These are phyloP conservation scores for Astrothelium subdiscretum DNA, from an alignment of 495 filamentous ascomycete genomes.

Conservation along the genomic window DNA sequence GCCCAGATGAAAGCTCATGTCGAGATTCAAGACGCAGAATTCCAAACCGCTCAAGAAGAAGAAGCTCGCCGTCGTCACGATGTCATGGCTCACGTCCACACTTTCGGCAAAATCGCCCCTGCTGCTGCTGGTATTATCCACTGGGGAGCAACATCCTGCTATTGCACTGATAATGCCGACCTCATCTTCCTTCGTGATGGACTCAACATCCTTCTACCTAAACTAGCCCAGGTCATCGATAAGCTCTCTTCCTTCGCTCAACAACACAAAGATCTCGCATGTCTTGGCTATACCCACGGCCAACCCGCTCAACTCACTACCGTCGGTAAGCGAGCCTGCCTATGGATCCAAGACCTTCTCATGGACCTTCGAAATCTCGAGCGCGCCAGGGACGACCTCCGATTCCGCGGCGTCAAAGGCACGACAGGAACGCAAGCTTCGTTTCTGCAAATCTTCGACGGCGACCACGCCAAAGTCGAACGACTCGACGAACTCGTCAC, in stretches of 20 bases:
- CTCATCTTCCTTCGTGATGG: slow-evolving; percentile 68
- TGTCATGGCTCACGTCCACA: slow-evolving; percentile 56
- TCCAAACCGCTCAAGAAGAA: slow-evolving; percentile 62
- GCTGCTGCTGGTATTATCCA: slow-evolving; percentile 84
- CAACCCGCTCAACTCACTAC: slow-evolving; percentile 67
- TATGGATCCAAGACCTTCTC: slow-evolving; percentile 83
- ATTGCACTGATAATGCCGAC: slow-evolving; percentile 72
- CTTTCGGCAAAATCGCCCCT: slow-evolving; percentile 60
- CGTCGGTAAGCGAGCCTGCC: slow-evolving; percentile 65
- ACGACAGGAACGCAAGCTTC: slow-evolving; percentile 71
- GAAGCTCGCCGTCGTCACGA: slow-evolving; percentile 60
- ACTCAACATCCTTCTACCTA: slow-evolving; percentile 68
- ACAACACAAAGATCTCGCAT: slow-evolving; percentile 56
- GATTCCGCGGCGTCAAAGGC: slow-evolving; percentile 76
- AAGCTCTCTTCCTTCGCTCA: slow-evolving; percentile 69
- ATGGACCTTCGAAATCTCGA: slow-evolving; percentile 80
- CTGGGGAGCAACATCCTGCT: slow-evolving; percentile 49
- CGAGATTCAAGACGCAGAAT: slow-evolving; percentile 66
- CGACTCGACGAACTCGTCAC: slow-evolving; percentile 61
- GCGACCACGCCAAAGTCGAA: slow-evolving; percentile 68
- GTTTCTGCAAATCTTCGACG: slow-evolving; percentile 72
- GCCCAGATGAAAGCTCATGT: slow-evolving; percentile 47
- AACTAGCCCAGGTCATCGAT: slow-evolving; percentile 73
- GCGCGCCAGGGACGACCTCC: slow-evolving; percentile 56
- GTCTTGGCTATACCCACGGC: slow-evolving; percentile 76